Conservation (phyloP, 805 yeast genomes). For the Helenozyma baotianmanensis region DNA sequence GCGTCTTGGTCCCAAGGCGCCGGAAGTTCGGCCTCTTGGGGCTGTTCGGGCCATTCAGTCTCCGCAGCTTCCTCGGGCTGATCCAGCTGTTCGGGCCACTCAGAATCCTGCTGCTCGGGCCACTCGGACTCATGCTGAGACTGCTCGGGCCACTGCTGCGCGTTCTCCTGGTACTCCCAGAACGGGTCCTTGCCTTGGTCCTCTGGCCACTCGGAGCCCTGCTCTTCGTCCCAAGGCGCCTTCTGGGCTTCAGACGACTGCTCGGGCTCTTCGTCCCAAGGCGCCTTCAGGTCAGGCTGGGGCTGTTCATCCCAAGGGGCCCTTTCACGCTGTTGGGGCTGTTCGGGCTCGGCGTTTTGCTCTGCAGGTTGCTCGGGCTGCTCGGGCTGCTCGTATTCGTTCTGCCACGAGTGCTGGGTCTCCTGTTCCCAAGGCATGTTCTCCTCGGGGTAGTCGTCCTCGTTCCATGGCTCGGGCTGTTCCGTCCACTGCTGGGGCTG, state of each 20-base stretch:
- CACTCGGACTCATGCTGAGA: no score
- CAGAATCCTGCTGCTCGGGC: no score
- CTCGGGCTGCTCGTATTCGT: background rate
- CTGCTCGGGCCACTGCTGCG: no score
- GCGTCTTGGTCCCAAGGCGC: no score
- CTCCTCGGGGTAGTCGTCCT: slow-evolving; percentile 4
- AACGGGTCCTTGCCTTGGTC: slow-evolving; percentile 2
- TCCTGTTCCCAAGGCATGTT: slow-evolving; percentile 11
- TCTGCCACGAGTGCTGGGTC: no score
- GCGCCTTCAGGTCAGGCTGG: background rate
- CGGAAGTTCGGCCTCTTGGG: no score
- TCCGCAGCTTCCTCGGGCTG: no score
- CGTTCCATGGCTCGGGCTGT: slow-evolving; percentile 1
- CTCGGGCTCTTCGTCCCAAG: background rate
- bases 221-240: slow-evolving; percentile 13
- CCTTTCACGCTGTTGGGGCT: background rate
- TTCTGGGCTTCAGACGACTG: background rate
- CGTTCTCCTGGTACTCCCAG: no score
- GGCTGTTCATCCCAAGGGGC: background rate
- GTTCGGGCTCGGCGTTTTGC: background rate
- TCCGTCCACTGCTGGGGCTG: slow-evolving; percentile 1
- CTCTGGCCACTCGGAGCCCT: slow-evolving; percentile 5
- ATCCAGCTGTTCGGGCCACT: no score
- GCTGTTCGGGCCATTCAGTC: no score
- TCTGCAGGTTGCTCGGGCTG: background rate